These are phyloP conservation scores for Gossypium arboreum DNA, from an alignment of 345 rosid genomes.

Conservation along the genomic window DNA sequence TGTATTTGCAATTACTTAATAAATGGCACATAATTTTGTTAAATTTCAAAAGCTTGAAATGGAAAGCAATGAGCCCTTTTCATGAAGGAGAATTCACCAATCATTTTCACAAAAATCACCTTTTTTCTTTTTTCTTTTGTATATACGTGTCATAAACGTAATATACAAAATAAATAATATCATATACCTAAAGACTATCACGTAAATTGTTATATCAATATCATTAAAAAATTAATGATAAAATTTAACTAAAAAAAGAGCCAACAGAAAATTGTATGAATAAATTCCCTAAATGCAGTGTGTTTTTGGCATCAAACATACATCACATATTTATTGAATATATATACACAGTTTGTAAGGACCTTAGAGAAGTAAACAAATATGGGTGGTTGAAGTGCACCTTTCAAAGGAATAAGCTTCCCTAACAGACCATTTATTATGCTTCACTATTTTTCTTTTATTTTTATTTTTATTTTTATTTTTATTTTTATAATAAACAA, in stretches of 20 bases:
- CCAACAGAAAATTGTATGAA: not conserved
- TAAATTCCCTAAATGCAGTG: not conserved
- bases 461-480: not conserved
- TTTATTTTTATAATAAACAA: not conserved
- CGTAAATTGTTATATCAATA: no score
- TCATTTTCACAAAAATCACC: not conserved
- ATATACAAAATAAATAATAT: no score
- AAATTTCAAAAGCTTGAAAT: not conserved
- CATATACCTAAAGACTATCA: fast-evolving
- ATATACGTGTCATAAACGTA: no score
- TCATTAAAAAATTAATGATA: no score
- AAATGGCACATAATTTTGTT: no score
- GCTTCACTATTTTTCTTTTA: not conserved
- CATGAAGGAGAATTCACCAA: not conserved
- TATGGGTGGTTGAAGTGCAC: constrained; percentile 14
- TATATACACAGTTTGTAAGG: not conserved
- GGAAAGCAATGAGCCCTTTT: not conserved
- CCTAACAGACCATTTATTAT: not conserved
- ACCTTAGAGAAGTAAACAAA: not conserved
- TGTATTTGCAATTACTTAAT: not conserved
- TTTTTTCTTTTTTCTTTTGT: no score
- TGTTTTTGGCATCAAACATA: not conserved
- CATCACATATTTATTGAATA: not conserved
- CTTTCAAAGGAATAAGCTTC: constrained; percentile 9
- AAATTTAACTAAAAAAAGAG: no score